Evolutionary conservation across 2,329 filamentous ascomycete genomes (phyloP).

Genomic region (Shiraia sp.): DNA sequence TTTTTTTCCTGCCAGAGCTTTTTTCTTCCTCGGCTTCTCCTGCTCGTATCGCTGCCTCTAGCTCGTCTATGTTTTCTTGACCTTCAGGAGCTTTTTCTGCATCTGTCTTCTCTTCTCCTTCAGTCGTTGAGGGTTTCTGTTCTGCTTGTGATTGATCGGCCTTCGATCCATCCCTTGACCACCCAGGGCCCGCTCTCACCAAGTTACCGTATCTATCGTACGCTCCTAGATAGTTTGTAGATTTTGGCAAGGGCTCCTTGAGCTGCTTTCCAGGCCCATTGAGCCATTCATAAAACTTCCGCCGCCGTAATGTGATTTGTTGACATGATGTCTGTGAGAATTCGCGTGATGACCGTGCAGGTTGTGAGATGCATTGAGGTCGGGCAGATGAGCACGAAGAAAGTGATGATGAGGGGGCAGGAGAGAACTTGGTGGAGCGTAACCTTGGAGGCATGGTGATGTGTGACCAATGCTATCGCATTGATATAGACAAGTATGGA

Average conservation of each 20-base stretch:
- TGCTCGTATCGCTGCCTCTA: constrained; percentile 29
- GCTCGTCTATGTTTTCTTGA: constrained; percentile 34
- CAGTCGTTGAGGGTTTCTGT: constrained; percentile 4
- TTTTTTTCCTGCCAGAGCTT: constrained; percentile 9
- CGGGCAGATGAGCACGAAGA: constrained; percentile 22
- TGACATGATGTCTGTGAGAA: constrained; percentile 44
- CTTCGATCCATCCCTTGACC: constrained; percentile 21
- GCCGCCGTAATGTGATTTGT: constrained; percentile 54
- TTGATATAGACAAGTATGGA: constrained; percentile 20
- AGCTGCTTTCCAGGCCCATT: constrained; percentile 57
- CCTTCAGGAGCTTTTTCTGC: constrained; percentile 23
- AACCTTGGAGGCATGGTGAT: constrained; percentile 41
- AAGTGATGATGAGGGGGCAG: constrained; percentile 19
- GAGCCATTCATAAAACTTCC: constrained; percentile 63
- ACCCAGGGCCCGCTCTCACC: constrained; percentile 41
- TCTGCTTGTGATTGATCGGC: constrained; percentile 13
- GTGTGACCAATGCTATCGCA: constrained; percentile 31
- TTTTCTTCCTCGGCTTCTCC: constrained; percentile 21
- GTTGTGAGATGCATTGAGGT: constrained; percentile 28
- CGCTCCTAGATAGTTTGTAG: constrained; percentile 60
- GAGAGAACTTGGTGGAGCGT: constrained; percentile 32
- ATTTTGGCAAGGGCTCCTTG: constrained; percentile 52
- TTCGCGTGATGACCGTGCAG: constrained; percentile 30
- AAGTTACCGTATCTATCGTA: constrained; percentile 57
- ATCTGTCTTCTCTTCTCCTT: constrained; percentile 9